Percentiles rank a stretch among this genome's conserved stretches.
phyloP scores from a whole-genome alignment of 2,329 filamentous ascomycete species.

The Tolypocladium tundrense region DNA sequence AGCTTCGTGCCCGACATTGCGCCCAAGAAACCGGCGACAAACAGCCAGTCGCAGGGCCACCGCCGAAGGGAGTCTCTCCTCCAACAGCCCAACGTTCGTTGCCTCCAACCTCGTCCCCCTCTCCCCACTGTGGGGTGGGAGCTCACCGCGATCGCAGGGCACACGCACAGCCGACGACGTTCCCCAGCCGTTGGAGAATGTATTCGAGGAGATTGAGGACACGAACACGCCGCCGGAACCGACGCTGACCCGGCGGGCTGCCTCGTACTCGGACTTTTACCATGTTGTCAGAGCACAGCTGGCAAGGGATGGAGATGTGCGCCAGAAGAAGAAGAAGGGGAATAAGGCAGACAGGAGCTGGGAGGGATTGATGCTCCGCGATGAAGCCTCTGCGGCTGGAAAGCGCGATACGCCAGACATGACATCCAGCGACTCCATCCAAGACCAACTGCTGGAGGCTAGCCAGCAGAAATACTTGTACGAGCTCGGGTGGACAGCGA shows the following conservation, averaged over 20 bases:
- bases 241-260: slow-evolving; percentile 53
- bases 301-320: slow-evolving; percentile 34
- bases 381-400: slow-evolving; percentile 2
- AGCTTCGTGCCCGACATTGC: slow-evolving; percentile 58
- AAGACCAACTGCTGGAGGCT: slow-evolving; percentile 62
- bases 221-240: slow-evolving; percentile 55
- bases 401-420: slow-evolving; percentile 14
- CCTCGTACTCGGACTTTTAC: slow-evolving; percentile 70
- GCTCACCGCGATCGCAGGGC: slow-evolving; percentile 32
- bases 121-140: slow-evolving; percentile 6
- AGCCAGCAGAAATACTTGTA: slow-evolving; percentile 81
- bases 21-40: slow-evolving; percentile 36
- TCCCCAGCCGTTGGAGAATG: slow-evolving; percentile 45
- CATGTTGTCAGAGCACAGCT: slow-evolving; percentile 48
- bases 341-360: slow-evolving; percentile 32
- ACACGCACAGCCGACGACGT: slow-evolving; percentile 39
- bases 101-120: slow-evolving; percentile 3
- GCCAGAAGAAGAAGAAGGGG: slow-evolving; percentile 25
- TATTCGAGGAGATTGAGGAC: slow-evolving; percentile 46
- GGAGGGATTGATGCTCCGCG: slow-evolving; percentile 37
- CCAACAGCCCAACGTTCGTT: slow-evolving; percentile 51
- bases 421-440: slow-evolving; percentile 28
- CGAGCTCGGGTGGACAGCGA: slow-evolving; percentile 15
- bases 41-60: slow-evolving; percentile 39
- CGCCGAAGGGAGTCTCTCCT: slow-evolving; percentile 61